Evolutionary conservation across 208 protist genomes (phyloP).

Genomic region (Wallacemonas sp.): DNA sequence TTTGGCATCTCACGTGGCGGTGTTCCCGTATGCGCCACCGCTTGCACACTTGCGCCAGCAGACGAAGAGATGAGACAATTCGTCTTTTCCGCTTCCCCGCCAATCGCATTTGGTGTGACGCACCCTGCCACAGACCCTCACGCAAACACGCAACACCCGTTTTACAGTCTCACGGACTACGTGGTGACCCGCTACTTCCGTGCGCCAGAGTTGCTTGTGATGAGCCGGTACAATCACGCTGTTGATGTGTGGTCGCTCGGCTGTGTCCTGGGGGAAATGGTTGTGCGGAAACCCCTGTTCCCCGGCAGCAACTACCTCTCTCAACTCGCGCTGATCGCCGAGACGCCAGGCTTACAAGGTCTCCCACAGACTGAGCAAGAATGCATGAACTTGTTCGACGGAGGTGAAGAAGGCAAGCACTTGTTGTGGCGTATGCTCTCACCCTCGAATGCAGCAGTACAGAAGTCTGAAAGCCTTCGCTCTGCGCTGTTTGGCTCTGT

Average conservation of each 20-base stretch:
- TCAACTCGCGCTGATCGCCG: slow-evolving; percentile 48
- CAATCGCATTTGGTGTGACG: background rate
- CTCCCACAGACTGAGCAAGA: slow-evolving; percentile 61
- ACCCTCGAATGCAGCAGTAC: background rate
- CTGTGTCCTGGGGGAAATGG: slow-evolving; percentile 67
- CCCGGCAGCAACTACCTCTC: slow-evolving; percentile 54
- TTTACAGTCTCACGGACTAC: slow-evolving; percentile 90
- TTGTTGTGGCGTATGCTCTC: slow-evolving; percentile 49
- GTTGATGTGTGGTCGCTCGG: slow-evolving; percentile 85
- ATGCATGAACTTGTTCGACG: slow-evolving; percentile 68
- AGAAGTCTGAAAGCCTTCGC: slow-evolving; percentile 15
- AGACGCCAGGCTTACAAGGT: slow-evolving; percentile 84
- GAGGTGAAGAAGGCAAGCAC: slow-evolving; percentile 61
- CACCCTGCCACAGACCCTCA: too few species aligned
- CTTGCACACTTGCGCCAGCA: background rate
- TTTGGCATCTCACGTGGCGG: slow-evolving; percentile 72
- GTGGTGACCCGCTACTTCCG: slow-evolving; percentile 97
- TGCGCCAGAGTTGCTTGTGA: slow-evolving; percentile 95
- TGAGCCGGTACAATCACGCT: slow-evolving; percentile 89
- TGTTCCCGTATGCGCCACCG: slow-evolving; percentile 9
- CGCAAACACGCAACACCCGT: slow-evolving; percentile 6
- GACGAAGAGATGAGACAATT: background rate
- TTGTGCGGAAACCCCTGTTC: slow-evolving; percentile 96
- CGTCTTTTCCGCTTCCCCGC: background rate
- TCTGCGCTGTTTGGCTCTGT: slow-evolving; percentile 58